phyloP scores from a whole-genome alignment of 2,329 filamentous ascomycete genomes.

The Pyrenochaeta sp. region DNA sequence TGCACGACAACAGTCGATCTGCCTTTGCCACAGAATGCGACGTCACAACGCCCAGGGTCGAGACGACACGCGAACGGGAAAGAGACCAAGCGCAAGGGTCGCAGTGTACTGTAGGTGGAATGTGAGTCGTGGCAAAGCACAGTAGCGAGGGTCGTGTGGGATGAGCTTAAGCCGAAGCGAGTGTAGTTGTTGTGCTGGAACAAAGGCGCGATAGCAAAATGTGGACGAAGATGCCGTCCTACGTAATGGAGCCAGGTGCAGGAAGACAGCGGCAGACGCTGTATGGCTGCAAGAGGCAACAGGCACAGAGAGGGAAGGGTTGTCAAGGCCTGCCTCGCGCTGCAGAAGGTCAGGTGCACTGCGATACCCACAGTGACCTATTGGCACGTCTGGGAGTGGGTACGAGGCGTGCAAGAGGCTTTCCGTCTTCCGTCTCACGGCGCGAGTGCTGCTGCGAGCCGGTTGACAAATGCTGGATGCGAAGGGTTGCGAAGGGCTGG shows the following conservation, averaged over 20 bases:
- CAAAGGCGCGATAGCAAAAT: slow-evolving; percentile 12
- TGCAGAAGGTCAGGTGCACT: slow-evolving; percentile 40
- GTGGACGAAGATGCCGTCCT: slow-evolving; percentile 25
- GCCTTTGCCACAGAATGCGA: slow-evolving; percentile 21
- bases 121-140: slow-evolving; percentile 12
- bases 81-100: not conserved
- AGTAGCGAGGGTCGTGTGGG: slow-evolving; percentile 6
- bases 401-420: slow-evolving; percentile 22
- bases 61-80: slow-evolving; percentile 2
- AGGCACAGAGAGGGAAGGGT: slow-evolving; percentile 20
- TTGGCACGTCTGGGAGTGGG: slow-evolving; percentile 30
- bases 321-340: slow-evolving; percentile 31
- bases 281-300: slow-evolving; percentile 28
- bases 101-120: slow-evolving; percentile 14
- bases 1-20: slow-evolving; percentile 18
- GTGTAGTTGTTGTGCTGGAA: slow-evolving; percentile 9
- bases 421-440: slow-evolving; percentile 5
- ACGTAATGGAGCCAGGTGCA: slow-evolving; percentile 30
- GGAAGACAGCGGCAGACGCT: slow-evolving; percentile 20
- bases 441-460: not conserved
- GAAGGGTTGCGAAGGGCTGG: too few relatives aligned
- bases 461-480: slow-evolving; percentile 1
- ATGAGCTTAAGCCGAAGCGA: slow-evolving; percentile 12
- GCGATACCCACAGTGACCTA: slow-evolving; percentile 24
- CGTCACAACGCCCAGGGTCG: slow-evolving; percentile 17